These are phyloP conservation scores for Alloteropsis semialata DNA, from an alignment of 176 grass and related monocot species.

Conservation along the genomic window DNA sequence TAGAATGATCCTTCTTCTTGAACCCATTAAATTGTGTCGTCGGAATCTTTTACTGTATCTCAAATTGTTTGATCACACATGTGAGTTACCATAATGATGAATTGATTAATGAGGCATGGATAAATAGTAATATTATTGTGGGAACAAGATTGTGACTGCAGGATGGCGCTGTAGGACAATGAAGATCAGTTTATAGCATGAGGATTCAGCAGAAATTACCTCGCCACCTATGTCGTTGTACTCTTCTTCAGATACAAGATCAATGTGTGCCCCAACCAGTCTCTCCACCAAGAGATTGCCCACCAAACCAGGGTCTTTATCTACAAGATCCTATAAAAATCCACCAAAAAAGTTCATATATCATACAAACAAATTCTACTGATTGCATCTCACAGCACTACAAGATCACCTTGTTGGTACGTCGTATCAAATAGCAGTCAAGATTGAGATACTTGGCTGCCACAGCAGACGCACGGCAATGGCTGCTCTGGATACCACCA, in stretches of 20 bases:
- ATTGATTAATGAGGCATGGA: too few relatives aligned
- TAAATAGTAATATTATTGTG: too few relatives aligned
- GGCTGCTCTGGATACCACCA: slow-evolving; percentile 95
- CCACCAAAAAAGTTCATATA: slow-evolving; percentile 22
- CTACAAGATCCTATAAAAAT: slow-evolving; percentile 71
- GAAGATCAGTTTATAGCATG: not conserved
- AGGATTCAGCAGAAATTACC: slow-evolving; percentile 43
- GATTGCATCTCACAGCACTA: not conserved
- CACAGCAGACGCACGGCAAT: slow-evolving; percentile 83
- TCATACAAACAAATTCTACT: not conserved
- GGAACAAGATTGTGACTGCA: too few relatives aligned
- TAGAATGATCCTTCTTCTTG: too few relatives aligned
- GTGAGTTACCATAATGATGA: too few relatives aligned
- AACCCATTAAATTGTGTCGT: too few relatives aligned
- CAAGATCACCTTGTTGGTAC: slow-evolving; percentile 73
- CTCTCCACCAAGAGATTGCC: slow-evolving; percentile 95
- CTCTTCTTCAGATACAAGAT: slow-evolving; percentile 93
- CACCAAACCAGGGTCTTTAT: slow-evolving; percentile 82
- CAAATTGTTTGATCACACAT: too few relatives aligned
- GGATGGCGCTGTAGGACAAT: too few relatives aligned
- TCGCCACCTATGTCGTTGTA: slow-evolving; percentile 84
- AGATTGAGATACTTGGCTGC: slow-evolving; percentile 93
- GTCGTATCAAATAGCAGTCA: slow-evolving; percentile 86
- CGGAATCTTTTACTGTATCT: too few relatives aligned
- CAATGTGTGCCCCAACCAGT: slow-evolving; percentile 81